Base-by-base conservation (phyloP, 768 basidiomycete species). In the Macrolepiota albuminosa region DNA sequence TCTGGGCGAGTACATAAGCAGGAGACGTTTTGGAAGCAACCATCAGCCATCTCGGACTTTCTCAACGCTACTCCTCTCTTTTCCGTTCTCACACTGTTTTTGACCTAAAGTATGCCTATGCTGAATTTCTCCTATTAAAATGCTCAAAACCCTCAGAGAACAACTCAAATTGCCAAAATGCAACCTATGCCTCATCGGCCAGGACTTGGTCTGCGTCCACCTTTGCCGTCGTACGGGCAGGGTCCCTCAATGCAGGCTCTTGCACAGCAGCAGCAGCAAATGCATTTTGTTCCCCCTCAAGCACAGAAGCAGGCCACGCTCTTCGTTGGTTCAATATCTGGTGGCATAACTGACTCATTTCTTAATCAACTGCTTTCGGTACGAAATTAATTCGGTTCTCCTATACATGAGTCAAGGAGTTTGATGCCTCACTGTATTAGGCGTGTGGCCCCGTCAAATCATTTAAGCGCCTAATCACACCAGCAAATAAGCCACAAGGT, bases 281-380 rank as follows among this genome's bases (percentile, higher is more conserved):
- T 85, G 72, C 82, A 85, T 43, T 88, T 83, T 70, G 79, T 83
- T 57, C 84, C 85, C 4, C 85, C 86, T n/a, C 83, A 82, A 71
- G 73, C 75, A 14, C 87, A 86, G 64, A 94, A 88, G 66, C 81
- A 84, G 61, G 84, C 87, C 0, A 85, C 84, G 0, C 78, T 96
- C 3, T 98, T 97, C 66, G 86, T 98, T n/a, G 95, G 95, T 10
- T 91, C 93, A 61, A 98, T 98, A 73, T 93, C 95, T 6, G 91
- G 92, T 36, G 95, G 95, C 5, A 93, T 97, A 67, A 88, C 87
- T 0, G 93, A 98, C 71, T 64, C 74, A 0, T 94, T 91, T 62
- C 73, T 98, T 46, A 92, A 91, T 68, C 81, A 82, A 62, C 79
- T 98, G 51, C 80, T 98, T 21, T 74, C 79, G 61, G 94, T 94